Base-by-base conservation (phyloP, 441 rosid genomes). In the Erodium chrysanthum region DNA sequence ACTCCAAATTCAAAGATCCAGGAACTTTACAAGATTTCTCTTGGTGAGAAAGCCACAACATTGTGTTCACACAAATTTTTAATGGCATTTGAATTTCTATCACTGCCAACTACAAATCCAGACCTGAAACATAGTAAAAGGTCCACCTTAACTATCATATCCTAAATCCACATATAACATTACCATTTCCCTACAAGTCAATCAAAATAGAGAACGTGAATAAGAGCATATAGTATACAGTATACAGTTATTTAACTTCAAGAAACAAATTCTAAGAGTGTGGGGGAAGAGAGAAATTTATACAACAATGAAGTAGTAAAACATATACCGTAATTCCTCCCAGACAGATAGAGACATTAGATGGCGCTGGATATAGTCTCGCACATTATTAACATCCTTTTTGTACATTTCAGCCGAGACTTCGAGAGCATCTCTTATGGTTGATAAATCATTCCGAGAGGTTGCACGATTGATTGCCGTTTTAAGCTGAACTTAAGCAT, bases 371-470 rank as follows among this genome's bases (percentile, higher is more conserved):
- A 95, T 84, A 84, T 81, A 88, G 80, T 95, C 98, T 54, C 89
- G 84, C 68, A 95, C 95, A 80, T 84, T 92, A 84, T 88, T 92
- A 75, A 81, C 81, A 71, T 92, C 98, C 84, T 80, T 95, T 84
- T 87, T 92, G 72, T 79, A 88, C 95, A 95, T 92, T 77, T 88
- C 97, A 70, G 98, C 96, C 69, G 99, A 95, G 66, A 92, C 98
- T 86, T 88, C 99, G 76, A 95, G 91, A 72, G 96, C 99, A 71
- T 92, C 96, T 78, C 86, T 86, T 71, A 95, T 79, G 58, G 99
- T 95, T 29, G 85, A 74, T 48, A 92, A 71, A 82, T 95, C 98
- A 74, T 92, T 90, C 71, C 99, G 83, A 73, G 98, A 87, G 67
- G 94, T 93, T 75, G 97, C 99, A 37, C 94, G 97, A 67, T 82